Conservation (phyloP, 2,329 filamentous ascomycete species). For the Aspergillus sp. region DNA sequence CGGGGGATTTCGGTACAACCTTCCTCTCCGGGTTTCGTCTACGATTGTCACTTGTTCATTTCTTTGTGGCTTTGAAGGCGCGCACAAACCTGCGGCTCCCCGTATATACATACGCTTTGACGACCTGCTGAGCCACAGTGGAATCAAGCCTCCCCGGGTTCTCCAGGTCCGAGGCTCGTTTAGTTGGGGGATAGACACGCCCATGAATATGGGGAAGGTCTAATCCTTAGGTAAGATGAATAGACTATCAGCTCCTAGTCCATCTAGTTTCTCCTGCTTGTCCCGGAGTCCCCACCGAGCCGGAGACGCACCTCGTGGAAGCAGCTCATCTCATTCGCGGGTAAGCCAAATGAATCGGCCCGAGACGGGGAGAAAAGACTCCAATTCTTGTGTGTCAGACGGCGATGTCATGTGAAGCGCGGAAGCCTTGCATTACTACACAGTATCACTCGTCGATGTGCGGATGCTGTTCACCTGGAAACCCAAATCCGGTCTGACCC, state of each 20-base stretch:
- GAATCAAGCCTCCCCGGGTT: neutral
- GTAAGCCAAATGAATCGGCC: neutral
- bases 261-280: neutral
- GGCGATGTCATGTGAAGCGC: slow-evolving; percentile 6
- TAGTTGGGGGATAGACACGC: neutral
- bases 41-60: neutral
- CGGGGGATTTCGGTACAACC: neutral
- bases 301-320: slow-evolving; percentile 2
- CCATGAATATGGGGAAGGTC: slow-evolving; percentile 2
- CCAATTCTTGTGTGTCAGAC: slow-evolving; percentile 4
- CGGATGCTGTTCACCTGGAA: slow-evolving; percentile 4
- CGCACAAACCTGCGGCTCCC: neutral
- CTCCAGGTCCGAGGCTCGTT: neutral
- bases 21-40: neutral
- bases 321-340: slow-evolving; percentile 2
- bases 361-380: slow-evolving; percentile 3
- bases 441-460: neutral
- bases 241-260: neutral
- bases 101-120: neutral
- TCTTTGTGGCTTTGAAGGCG: neutral
- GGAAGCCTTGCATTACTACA: neutral
- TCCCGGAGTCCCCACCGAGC: slow-evolving; percentile 6
- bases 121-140: neutral
- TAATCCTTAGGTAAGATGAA: slow-evolving; percentile 7
- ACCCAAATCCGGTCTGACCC: neutral